Conservation (phyloP, 2,329 filamentous ascomycete species). For the Pseudogymnoascus destructans region DNA sequence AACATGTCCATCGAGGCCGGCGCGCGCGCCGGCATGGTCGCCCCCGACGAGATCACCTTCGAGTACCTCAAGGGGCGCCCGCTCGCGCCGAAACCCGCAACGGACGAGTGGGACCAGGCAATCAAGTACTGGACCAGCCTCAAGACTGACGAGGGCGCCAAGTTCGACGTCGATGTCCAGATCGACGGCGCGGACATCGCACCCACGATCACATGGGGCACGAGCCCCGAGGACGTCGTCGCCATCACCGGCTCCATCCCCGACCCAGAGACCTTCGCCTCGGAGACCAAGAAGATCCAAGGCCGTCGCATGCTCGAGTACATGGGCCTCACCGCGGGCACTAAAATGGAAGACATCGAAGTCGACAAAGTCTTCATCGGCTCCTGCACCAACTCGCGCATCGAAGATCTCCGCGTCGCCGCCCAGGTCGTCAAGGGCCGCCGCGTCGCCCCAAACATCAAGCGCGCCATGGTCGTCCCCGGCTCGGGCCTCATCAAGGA, state of each 20-base stretch:
- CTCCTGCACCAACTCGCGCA: conserved; percentile 93
- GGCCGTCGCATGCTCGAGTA: conserved; percentile 81
- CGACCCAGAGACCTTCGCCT: conserved; percentile 73
- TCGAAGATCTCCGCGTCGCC: conserved; percentile 85
- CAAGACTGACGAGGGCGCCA: conserved; percentile 74
- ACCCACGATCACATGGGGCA: conserved; percentile 93
- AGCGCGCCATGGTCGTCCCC: conserved; percentile 90
- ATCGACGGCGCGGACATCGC: conserved; percentile 88
- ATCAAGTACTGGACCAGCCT: conserved; percentile 77
- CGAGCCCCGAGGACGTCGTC: conserved; percentile 90
- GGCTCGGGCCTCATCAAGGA: conserved; percentile 90
- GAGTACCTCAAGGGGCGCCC: conserved; percentile 89
- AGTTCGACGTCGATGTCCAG: conserved; percentile 79
- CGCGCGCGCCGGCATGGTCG: conserved; percentile 91
- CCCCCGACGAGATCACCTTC: conserved; percentile 85
- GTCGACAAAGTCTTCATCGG: conserved; percentile 98
- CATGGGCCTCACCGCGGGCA: conserved; percentile 83
- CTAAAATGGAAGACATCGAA: conserved; percentile 78
- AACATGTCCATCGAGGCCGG: conserved; percentile 99
- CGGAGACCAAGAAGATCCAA: conserved; percentile 65
- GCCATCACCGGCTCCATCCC: conserved; percentile 87
- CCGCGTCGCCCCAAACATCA: conserved; percentile 78
- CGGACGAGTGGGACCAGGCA: conserved; percentile 81
- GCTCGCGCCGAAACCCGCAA: conserved; percentile 72
- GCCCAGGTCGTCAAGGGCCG: conserved; percentile 76